phyloP scores from a whole-genome alignment of 2,329 filamentous ascomycete genomes.

The Penicillium sclerotigenum region DNA sequence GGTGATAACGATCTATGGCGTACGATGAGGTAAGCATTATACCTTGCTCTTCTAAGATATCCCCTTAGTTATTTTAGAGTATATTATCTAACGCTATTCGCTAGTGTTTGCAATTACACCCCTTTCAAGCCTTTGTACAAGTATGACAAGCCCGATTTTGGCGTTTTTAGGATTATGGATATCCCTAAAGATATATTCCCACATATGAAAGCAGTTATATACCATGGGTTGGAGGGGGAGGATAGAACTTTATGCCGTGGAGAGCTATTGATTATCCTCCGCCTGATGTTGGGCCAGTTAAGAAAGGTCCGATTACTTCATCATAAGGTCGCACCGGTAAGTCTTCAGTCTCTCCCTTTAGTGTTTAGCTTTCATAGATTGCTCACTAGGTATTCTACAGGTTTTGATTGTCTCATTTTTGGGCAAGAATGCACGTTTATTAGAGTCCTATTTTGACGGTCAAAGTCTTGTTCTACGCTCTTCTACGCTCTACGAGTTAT shows the following conservation, averaged over 20 bases:
- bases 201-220: not conserved
- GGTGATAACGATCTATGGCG: not conserved
- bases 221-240: not conserved
- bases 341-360: not conserved
- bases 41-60: not conserved
- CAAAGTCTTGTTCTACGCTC: too few relatives aligned
- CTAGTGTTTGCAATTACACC: not conserved
- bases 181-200: not conserved
- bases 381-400: not conserved
- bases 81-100: not conserved
- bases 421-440: too few relatives aligned
- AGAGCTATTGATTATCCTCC: not conserved
- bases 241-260: not conserved
- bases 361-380: not conserved
- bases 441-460: too few relatives aligned
- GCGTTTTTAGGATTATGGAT: not conserved
- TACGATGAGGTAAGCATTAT: not conserved
- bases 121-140: not conserved
- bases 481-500: too few relatives aligned
- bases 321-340: not conserved
- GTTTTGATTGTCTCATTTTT: too few relatives aligned
- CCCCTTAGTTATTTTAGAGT: not conserved
- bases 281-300: not conserved
- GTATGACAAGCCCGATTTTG: not conserved
- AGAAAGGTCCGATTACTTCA: not conserved